Percentiles rank a stretch among this genome's conserved stretches.
phyloP scores from a whole-genome alignment of 2,329 filamentous ascomycete genomes.

The Calycina herbarum region DNA sequence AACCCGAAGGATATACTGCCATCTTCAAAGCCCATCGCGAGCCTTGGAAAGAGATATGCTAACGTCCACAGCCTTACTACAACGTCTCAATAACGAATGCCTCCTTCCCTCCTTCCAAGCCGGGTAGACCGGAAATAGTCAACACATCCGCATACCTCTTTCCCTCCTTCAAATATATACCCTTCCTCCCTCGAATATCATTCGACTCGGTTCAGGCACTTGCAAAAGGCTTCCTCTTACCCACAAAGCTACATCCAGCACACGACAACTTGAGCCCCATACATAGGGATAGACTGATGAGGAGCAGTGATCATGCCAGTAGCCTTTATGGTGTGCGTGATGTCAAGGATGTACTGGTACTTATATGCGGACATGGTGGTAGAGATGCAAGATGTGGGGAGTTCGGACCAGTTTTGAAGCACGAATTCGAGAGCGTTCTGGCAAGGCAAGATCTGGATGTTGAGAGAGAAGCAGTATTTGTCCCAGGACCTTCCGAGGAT shows the following conservation, averaged over 20 bases:
- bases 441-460: conserved; percentile 50
- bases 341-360: conserved; percentile 68
- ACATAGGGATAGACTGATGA: conserved; percentile 52
- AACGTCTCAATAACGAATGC: conserved; percentile 75
- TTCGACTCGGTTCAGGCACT: conserved; percentile 56
- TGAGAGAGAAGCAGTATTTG: conserved; percentile 44
- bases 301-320: conserved; percentile 53
- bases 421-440: conserved; percentile 67
- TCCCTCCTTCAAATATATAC: conserved; percentile 80
- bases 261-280: conserved; percentile 59
- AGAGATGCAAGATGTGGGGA: conserved; percentile 82
- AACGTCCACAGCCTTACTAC: conserved; percentile 68
- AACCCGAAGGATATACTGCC: too few relatives aligned
- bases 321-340: conserved; percentile 58
- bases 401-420: conserved; percentile 70
- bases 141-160: conserved; percentile 72
- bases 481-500: conserved; percentile 38
- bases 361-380: conserved; percentile 85
- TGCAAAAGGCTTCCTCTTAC: conserved; percentile 66
- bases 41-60: too few relatives aligned
- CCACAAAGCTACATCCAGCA: conserved; percentile 58
- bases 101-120: conserved; percentile 63
- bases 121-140: conserved; percentile 43
- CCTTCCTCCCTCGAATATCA: conserved; percentile 64
- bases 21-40: too few relatives aligned